A percentile compares a stretch with the other conserved stretches of the same genome.
Conservation (phyloP, 768 basidiomycete genomes). For the Pleurotus eryngii region DNA sequence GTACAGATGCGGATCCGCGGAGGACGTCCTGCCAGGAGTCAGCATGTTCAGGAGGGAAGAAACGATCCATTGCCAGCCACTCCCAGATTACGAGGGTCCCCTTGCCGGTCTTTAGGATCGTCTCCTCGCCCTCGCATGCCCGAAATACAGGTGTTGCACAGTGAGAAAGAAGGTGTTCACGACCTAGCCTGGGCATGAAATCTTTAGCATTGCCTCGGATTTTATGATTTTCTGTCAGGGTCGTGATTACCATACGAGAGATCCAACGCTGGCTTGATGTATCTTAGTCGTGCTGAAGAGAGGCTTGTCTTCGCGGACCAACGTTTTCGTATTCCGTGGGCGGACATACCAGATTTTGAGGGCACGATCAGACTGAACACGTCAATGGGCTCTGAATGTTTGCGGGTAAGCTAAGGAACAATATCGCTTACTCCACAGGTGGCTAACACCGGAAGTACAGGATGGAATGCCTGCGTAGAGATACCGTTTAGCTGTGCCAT, state of each 20-base stretch:
- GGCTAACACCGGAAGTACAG: constrained; percentile 59
- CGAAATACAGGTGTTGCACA: constrained; percentile 51
- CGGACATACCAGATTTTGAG: constrained; percentile 76
- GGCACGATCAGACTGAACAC: constrained; percentile 58
- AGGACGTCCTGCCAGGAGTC: constrained; percentile 29
- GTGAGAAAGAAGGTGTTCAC: constrained; percentile 54
- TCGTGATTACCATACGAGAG: constrained; percentile 54
- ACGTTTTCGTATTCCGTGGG: constrained; percentile 26
- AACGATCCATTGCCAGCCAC: constrained; percentile 66
- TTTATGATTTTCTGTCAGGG: not conserved
- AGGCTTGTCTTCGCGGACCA: constrained; percentile 70
- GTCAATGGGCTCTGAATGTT: constrained; percentile 5
- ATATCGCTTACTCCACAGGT: constrained; percentile 65
- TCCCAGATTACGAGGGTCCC: constrained; percentile 61
- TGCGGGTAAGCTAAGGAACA: not conserved
- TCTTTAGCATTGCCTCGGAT: constrained; percentile 1
- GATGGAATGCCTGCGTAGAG: constrained; percentile 60
- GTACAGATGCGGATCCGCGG: constrained; percentile 60
- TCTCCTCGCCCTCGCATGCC: constrained; percentile 16
- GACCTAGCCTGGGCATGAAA: constrained; percentile 42
- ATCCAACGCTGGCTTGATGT: constrained; percentile 63
- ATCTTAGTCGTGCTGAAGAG: constrained; percentile 66
- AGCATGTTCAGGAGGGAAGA: constrained; percentile 47
- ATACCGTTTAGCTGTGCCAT: not conserved
- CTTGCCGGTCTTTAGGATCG: constrained; percentile 29